Evolutionary conservation across 2,329 filamentous ascomycete genomes (phyloP).

Genomic region (Fusarium palustre): DNA sequence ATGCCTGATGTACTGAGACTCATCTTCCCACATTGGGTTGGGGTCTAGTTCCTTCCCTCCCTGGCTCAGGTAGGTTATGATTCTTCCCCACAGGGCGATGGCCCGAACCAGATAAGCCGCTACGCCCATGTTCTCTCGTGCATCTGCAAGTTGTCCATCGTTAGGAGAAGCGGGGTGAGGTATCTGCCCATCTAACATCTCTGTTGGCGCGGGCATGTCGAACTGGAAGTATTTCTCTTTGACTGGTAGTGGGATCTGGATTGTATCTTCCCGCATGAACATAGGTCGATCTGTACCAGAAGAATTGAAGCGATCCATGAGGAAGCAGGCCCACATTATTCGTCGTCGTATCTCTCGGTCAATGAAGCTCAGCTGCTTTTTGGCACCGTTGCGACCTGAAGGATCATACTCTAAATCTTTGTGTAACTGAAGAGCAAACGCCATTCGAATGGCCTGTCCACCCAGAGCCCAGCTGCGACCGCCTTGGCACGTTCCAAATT

Average conservation of each 20-base stretch:
- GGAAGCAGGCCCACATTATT: conserved; percentile 97
- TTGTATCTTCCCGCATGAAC: conserved; percentile 88
- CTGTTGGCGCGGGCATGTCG: conserved; percentile 89
- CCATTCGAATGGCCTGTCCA: conserved; percentile 96
- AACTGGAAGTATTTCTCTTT: conserved; percentile 91
- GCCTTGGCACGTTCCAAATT: conserved; percentile 97
- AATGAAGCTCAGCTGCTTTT: conserved; percentile 81
- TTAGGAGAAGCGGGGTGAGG: conserved; percentile 71
- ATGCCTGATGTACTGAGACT: conserved; percentile 81
- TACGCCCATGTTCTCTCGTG: conserved; percentile 90
- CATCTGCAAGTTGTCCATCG: conserved; percentile 72
- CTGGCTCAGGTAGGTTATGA: conserved; percentile 90
- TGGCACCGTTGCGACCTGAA: conserved; percentile 68
- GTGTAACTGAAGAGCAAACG: conserved; percentile 93
- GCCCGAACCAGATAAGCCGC: conserved; percentile 89
- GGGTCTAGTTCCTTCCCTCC: conserved; percentile 84
- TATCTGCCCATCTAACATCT: conserved; percentile 80
- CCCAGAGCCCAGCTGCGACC: conserved; percentile 96
- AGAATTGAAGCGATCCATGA: conserved; percentile 98
- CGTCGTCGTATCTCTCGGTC: conserved; percentile 92
- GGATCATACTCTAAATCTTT: conserved; percentile 89
- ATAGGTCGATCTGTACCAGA: conserved; percentile 93
- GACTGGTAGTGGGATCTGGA: conserved; percentile 90
- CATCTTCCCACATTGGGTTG: conserved; percentile 81
- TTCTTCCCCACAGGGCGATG: conserved; percentile 88